A percentile compares a stretch with the other conserved stretches of the same genome.
Evolutionary conservation across 2,329 filamentous ascomycete species (phyloP).

Genomic region (Penicillium sp.): DNA sequence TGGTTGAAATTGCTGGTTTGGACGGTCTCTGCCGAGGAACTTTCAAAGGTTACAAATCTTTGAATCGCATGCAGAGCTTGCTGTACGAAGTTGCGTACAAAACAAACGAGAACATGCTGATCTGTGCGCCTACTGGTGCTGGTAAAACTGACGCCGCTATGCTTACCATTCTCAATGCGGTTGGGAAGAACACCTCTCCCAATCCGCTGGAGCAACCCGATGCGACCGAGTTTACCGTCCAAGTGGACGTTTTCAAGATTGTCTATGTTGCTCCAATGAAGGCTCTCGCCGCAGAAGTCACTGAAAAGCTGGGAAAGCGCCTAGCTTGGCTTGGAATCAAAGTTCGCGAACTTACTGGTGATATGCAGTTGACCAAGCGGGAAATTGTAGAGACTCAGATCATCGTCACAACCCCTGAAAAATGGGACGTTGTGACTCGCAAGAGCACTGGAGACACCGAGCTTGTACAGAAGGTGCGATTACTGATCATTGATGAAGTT

Average conservation of each 20-base stretch:
- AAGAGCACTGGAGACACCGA: constrained; percentile 98
- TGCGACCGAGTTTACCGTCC: constrained; percentile 78
- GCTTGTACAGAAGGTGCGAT: constrained; percentile 91
- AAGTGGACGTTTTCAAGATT: constrained; percentile 90
- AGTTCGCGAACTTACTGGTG: constrained; percentile 91
- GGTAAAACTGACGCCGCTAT: constrained; percentile 99
- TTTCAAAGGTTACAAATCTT: constrained; percentile 87
- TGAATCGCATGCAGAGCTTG: constrained; percentile 98
- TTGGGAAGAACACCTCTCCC: constrained; percentile 81
- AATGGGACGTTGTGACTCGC: constrained; percentile 97
- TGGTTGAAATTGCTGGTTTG: constrained; percentile 78
- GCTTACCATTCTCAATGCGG: constrained; percentile 89
- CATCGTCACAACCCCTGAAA: constrained; percentile 97
- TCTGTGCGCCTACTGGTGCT: constrained; percentile 95
- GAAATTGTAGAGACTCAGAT: constrained; percentile 97
- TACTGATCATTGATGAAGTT: constrained; percentile 97
- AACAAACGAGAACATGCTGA: constrained; percentile 97
- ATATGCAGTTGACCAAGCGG: constrained; percentile 97
- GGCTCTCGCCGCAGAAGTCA: constrained; percentile 92
- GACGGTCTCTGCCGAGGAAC: constrained; percentile 89
- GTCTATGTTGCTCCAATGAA: constrained; percentile 99
- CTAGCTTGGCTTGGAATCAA: constrained; percentile 92
- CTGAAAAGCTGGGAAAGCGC: constrained; percentile 87
- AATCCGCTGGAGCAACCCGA: constrained; percentile 75
- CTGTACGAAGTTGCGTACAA: constrained; percentile 95